These are phyloP conservation scores for Stachybotrys chlorohalonatus DNA, from an alignment of 2,329 filamentous ascomycete genomes.

Conservation along the genomic window DNA sequence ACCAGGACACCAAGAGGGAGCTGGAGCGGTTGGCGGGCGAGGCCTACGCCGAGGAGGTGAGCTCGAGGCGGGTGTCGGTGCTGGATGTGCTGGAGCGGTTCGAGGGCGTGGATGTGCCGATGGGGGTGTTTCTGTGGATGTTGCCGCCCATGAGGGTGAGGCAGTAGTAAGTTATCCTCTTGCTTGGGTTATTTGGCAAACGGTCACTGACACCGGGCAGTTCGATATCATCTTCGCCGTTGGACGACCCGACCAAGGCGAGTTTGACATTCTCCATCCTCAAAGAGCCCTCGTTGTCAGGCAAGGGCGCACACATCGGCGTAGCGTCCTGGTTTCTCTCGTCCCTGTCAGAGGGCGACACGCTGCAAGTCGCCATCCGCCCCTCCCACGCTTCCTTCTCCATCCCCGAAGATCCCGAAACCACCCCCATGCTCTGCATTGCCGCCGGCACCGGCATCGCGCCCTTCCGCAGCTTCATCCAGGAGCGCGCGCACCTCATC, in stretches of 20 bases:
- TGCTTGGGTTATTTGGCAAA: slow-evolving; percentile 26
- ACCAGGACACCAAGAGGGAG: slow-evolving; percentile 30
- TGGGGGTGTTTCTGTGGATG: slow-evolving; percentile 61
- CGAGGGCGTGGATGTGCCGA: slow-evolving; percentile 47
- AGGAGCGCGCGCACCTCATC: slow-evolving; percentile 48
- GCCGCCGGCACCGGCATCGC: slow-evolving; percentile 48
- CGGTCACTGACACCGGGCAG: slow-evolving; percentile 18
- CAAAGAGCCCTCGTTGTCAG: slow-evolving; percentile 42
- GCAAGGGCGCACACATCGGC: slow-evolving; percentile 42
- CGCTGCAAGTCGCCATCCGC: slow-evolving; percentile 40
- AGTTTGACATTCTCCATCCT: slow-evolving; percentile 63
- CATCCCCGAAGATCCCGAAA: slow-evolving; percentile 34
- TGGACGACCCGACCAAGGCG: slow-evolving; percentile 44
- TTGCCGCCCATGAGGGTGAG: slow-evolving; percentile 68
- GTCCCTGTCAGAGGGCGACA: slow-evolving; percentile 31
- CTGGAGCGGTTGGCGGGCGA: slow-evolving; percentile 39
- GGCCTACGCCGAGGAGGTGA: slow-evolving; percentile 34
- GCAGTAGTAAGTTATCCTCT: slow-evolving; percentile 44
- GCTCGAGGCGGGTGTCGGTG: slow-evolving; percentile 50
- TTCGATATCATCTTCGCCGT: slow-evolving; percentile 67
- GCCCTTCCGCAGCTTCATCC: slow-evolving; percentile 54
- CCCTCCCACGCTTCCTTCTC: slow-evolving; percentile 37
- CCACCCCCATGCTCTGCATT: slow-evolving; percentile 41
- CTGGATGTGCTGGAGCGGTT: slow-evolving; percentile 63
- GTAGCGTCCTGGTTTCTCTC: slow-evolving; percentile 55